Base-by-base conservation (phyloP, 495 filamentous ascomycete genomes). In the Hypoxylon crocopeplum region DNA sequence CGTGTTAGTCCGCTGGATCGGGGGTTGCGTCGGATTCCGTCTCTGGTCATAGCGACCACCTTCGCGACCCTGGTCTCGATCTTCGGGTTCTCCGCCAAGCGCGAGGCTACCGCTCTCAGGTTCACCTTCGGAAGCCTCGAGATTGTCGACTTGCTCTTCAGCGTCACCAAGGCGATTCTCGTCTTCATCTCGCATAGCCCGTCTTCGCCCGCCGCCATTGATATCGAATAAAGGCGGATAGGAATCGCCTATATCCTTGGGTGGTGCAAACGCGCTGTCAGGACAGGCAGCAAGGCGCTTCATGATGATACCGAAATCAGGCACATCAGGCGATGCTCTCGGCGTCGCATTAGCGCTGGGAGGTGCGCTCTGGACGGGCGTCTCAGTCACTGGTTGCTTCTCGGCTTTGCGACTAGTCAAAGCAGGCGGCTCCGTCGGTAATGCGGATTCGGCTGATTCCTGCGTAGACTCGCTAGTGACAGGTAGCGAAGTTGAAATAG, bases 71-170 rank as follows among this genome's bases (percentile, higher is more conserved):
- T 72, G 76, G 10, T 84, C 83, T 53, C 82, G 80, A 61, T 91
- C 91, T 64, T 97, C 93, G 0, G 92, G 92, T 64, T 96, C 92
- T 7, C 93, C 93, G 47, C 93, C 93, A 13, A 97, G 80, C 48
- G 93, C 91, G 27, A 95, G 79, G 67, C 93, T 97, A 8, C 78
- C 78, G 39, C 92, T 90, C 66, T 91, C 91, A 2, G 85, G 84
- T 38, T 84, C 80, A 32, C 69, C 74, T 38, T 80, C 78, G 0
- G 77, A 78, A 5, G 73, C 69, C 25, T 73, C 76, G 7, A 66
- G 60, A 13, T 66, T 66, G 10, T 74, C 75, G 6, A 65, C 57
- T 11, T 55, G 72, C 71, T 70, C 86, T 47, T 90, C 85, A 15
- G 74, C 75, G 29, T 87, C 83, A 10, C 88, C 80, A 19, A 86